phyloP scores from a whole-genome alignment of 768 basidiomycete species.

The Suillus hirtellus region DNA sequence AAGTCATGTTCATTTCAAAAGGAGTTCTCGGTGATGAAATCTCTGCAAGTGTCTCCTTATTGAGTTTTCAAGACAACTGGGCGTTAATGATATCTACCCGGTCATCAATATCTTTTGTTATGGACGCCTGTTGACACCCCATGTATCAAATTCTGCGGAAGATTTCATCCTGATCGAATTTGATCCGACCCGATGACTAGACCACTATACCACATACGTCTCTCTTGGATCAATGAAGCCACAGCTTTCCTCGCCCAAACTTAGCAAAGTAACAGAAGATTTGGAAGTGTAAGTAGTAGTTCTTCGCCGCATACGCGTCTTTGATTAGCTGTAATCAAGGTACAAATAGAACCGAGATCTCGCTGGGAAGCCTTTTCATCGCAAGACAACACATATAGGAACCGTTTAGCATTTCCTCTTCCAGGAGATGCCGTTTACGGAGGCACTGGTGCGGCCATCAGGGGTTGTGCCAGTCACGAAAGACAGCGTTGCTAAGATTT shows the following conservation, averaged over 20 bases:
- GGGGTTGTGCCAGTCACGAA: not conserved
- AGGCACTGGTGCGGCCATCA: not conserved
- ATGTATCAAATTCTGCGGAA: not conserved
- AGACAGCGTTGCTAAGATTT: not conserved
- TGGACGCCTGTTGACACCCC: not conserved
- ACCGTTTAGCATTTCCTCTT: conserved; percentile 1
- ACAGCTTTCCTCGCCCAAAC: not conserved
- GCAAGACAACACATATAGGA: not conserved
- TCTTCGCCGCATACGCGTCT: not conserved
- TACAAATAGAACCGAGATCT: conserved; percentile 1
- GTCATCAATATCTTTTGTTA: not conserved
- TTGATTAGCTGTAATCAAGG: conserved; percentile 6
- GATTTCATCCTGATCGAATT: not conserved
- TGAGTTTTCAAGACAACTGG: not conserved
- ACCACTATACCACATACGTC: not conserved
- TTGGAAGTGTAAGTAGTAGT: not conserved
- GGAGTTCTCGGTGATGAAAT: not conserved
- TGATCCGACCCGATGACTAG: not conserved
- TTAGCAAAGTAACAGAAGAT: not conserved
- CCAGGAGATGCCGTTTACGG: not conserved
- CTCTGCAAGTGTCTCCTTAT: not conserved
- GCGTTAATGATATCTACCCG: not conserved
- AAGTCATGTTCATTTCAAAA: not conserved
- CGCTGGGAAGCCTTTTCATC: not conserved
- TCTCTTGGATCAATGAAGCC: not conserved